A percentile compares a stretch with the other conserved stretches of the same genome.
phyloP scores from a whole-genome alignment of 495 filamentous ascomycete genomes.

The Xylaria curta region DNA sequence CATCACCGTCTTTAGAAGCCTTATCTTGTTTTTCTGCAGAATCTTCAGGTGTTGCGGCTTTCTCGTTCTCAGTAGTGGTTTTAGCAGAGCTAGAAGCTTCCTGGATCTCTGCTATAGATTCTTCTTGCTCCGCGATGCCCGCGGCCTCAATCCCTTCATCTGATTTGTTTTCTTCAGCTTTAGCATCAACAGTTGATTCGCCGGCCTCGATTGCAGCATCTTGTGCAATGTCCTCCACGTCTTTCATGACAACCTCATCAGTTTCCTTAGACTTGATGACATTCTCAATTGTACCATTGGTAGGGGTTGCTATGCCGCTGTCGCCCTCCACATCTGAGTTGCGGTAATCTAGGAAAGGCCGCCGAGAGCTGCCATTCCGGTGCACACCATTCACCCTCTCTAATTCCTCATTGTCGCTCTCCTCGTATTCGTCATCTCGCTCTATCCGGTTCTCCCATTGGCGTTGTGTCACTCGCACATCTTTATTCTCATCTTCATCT shows the following conservation, averaged over 20 bases:
- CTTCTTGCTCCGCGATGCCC: constrained; percentile 38
- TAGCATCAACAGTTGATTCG: constrained; percentile 33
- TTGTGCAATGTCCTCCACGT: constrained; percentile 49
- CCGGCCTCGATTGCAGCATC: constrained; percentile 34
- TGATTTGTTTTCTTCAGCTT: constrained; percentile 48
- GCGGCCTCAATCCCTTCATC: constrained; percentile 37
- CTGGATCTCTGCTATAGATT: constrained; percentile 25
- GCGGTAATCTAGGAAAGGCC: constrained; percentile 73
- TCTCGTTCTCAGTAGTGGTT: constrained; percentile 34
- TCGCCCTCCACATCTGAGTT: constrained; percentile 73
- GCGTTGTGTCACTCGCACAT: constrained; percentile 81
- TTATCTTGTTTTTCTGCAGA: constrained; percentile 20
- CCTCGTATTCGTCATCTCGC: constrained; percentile 78
- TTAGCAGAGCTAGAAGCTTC: constrained; percentile 31
- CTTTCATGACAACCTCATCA: constrained; percentile 71
- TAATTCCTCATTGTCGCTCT: constrained; percentile 88
- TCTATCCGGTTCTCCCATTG: constrained; percentile 80
- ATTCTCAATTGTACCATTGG: constrained; percentile 54
- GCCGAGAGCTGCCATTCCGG: constrained; percentile 64
- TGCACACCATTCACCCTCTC: constrained; percentile 74
- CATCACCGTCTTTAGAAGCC: constrained; percentile 39
- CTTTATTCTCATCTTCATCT: constrained; percentile 90
- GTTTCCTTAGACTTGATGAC: constrained; percentile 59
- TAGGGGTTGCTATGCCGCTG: constrained; percentile 64
- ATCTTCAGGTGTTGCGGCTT: constrained; percentile 23